phyloP scores from a whole-genome alignment of 2,329 filamentous ascomycete species.

The Sporothrix globosa region DNA sequence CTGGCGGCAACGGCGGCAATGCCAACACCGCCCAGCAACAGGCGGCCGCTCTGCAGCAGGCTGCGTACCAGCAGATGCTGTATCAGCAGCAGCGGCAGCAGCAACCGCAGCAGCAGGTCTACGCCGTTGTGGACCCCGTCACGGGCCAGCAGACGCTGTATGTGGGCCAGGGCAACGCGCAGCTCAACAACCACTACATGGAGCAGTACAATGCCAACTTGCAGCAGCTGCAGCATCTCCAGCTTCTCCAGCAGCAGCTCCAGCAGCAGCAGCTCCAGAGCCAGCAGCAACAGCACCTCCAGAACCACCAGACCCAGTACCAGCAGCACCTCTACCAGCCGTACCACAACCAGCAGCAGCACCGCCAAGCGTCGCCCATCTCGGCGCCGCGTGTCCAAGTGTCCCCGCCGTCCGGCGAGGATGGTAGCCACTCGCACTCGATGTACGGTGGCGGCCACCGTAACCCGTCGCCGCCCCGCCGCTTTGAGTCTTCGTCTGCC shows the following conservation, averaged over 20 bases:
- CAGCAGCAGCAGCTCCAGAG: conserved; percentile 42
- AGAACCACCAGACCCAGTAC: conserved; percentile 47
- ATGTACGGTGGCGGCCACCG: conserved; percentile 46
- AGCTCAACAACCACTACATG: conserved; percentile 48
- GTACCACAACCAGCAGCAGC: conserved; percentile 44
- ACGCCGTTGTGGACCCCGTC: conserved; percentile 80
- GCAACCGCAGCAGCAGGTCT: conserved; percentile 65
- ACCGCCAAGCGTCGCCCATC: conserved; percentile 55
- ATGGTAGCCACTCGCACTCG: conserved; percentile 46
- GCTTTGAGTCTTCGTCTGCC: conserved; percentile 58
- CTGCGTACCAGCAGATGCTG: conserved; percentile 61
- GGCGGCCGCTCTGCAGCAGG: conserved; percentile 32
- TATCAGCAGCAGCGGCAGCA: conserved; percentile 56
- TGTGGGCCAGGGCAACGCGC: conserved; percentile 65
- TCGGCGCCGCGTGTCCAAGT: conserved; percentile 76
- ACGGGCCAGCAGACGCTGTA: conserved; percentile 84
- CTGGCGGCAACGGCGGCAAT: conserved; percentile 47
- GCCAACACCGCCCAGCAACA: conserved; percentile 46
- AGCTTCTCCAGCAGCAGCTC: conserved; percentile 44
- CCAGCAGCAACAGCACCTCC: conserved; percentile 50
- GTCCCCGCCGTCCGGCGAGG: conserved; percentile 73
- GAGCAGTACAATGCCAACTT: conserved; percentile 50
- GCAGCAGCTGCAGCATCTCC: conserved; percentile 43
- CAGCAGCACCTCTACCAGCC: conserved; percentile 29
- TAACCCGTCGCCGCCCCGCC: conserved; percentile 68